Percentiles rank a stretch among this genome's conserved stretches.
phyloP scores from a whole-genome alignment of 257 asterid species.

The Gentiana macrophylla region DNA sequence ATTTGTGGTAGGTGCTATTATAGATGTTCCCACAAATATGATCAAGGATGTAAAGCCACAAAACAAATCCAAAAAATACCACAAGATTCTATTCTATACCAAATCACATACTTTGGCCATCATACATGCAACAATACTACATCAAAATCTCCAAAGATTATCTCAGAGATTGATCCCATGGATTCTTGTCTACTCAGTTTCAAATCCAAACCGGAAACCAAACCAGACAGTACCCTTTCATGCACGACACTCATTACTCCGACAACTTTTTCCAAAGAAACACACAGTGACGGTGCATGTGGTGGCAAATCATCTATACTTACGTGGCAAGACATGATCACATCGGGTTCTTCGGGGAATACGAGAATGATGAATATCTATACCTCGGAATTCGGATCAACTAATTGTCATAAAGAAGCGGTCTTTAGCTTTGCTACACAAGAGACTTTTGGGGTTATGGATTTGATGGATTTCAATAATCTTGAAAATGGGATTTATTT shows the following conservation, averaged over 20 bases:
- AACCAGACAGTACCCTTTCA: neutral
- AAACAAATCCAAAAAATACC: conserved; percentile 54
- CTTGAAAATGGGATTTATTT: conserved; percentile 12
- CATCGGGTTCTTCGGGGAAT: conserved; percentile 7
- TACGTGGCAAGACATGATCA: conserved; percentile 26
- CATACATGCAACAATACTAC: conserved; percentile 39
- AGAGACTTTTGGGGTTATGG: conserved; percentile 16
- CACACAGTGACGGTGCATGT: conserved; percentile 12
- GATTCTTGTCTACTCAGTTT: conserved; percentile 31
- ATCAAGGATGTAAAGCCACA: conserved; percentile 51
- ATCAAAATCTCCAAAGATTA: conserved; percentile 9
- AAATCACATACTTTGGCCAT: conserved; percentile 45
- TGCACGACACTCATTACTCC: too few species aligned
- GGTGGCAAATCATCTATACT: conserved; percentile 22
- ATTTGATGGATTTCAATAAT: conserved; percentile 26
- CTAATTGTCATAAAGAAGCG: conserved; percentile 16
- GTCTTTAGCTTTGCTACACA: conserved; percentile 11
- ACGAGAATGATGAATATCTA: neutral
- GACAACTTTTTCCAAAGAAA: neutral
- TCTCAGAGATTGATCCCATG: conserved; percentile 13
- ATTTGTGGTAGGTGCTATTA: conserved; percentile 42
- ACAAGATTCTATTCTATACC: conserved; percentile 23
- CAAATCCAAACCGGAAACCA: conserved; percentile 7
- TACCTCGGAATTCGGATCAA: conserved; percentile 1
- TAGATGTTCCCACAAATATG: conserved; percentile 62